These are phyloP conservation scores for Pythium myriotylum DNA, from an alignment of 352 stramenopile species.

Conservation along the genomic window DNA sequence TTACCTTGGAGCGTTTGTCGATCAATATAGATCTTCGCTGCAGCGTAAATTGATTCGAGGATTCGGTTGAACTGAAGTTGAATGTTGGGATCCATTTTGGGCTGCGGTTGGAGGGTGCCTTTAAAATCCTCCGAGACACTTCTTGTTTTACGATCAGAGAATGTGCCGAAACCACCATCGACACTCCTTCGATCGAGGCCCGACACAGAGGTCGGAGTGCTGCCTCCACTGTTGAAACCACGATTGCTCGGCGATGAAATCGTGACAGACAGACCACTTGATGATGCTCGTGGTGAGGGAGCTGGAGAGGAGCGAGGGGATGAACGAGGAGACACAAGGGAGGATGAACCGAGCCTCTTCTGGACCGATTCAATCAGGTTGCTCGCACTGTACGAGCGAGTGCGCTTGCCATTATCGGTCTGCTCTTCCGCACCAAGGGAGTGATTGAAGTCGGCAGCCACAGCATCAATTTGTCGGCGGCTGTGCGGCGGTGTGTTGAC, in stretches of 20 bases:
- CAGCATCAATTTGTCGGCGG: constrained; percentile 85
- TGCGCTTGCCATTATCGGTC: constrained; percentile 51
- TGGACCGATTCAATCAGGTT: constrained; percentile 84
- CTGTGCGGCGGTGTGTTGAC: constrained; percentile 88
- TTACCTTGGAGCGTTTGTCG: constrained; percentile 65
- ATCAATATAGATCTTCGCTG: constrained; percentile 86
- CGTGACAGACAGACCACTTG: constrained; percentile 57
- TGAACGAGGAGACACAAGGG: constrained; percentile 48
- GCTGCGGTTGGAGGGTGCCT: constrained; percentile 49
- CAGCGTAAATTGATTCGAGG: constrained; percentile 85
- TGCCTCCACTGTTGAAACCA: constrained; percentile 61
- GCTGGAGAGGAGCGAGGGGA: constrained; percentile 65
- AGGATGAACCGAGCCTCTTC: constrained; percentile 77
- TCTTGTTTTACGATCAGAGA: constrained; percentile 59
- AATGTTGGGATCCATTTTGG: constrained; percentile 87
- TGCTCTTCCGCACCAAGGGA: constrained; percentile 74
- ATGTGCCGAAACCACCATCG: constrained; percentile 53
- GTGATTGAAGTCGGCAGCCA: constrained; percentile 85
- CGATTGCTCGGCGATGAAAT: constrained; percentile 79
- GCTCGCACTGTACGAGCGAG: constrained; percentile 81
- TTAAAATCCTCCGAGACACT: constrained; percentile 86
- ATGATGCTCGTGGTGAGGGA: constrained; percentile 49
- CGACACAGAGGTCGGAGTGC: constrained; percentile 60
- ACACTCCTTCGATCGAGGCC: constrained; percentile 49
- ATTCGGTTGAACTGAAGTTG: constrained; percentile 82